Evolutionary conservation across 495 filamentous ascomycete species (phyloP), one percentile per base, ranked within the genome.

Genomic region (Aspergillus asperescens): DNA sequence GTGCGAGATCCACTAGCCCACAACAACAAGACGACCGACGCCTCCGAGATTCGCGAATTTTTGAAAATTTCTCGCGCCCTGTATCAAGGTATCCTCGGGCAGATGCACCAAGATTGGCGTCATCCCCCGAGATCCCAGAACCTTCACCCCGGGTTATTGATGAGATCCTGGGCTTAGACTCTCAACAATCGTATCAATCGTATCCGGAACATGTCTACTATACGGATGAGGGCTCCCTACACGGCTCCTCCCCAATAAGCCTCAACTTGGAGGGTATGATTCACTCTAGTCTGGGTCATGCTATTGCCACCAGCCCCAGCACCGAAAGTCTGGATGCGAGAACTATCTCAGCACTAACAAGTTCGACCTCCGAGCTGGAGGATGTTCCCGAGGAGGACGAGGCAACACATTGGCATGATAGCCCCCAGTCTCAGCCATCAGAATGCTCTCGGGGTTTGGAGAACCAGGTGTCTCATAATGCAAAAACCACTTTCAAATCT

Each of bases 311-410:
- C 0, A 65, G 55, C 8, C 34, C 73, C 0, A 76, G 80, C 19
- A 77, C 82, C 37, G 62, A 73, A 22, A 66, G 75, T 40, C 74
- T 73, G 61, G 38, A 44, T 38, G 63, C 73, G 23, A 60, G 81
- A 44, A 63, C 77, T 20, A 64, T 69, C 49, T 71, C 76, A 58
- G 48, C 55, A n/a, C 38, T 58, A 9, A 55, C 59, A 31, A 72
- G 52, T 45, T 67, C 67, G 35, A 58, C 71, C 4, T 72, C 71
- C 19, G 70, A 80, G 20, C 62, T 90, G 24, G 75, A 82, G 31
- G 77, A 89, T 52, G 86, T 93, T 9, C 82, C 85, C 3, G 88
- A 94, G 63, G 88, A 91, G 60, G 87, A 90, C 37, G 66, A 71
- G 59, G 55, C 56, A 8, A 69, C 66, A 7, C 61, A 63, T 22